phyloP scores from a whole-genome alignment of 2,329 filamentous ascomycete species.

The Colletotrichum kahawae region DNA sequence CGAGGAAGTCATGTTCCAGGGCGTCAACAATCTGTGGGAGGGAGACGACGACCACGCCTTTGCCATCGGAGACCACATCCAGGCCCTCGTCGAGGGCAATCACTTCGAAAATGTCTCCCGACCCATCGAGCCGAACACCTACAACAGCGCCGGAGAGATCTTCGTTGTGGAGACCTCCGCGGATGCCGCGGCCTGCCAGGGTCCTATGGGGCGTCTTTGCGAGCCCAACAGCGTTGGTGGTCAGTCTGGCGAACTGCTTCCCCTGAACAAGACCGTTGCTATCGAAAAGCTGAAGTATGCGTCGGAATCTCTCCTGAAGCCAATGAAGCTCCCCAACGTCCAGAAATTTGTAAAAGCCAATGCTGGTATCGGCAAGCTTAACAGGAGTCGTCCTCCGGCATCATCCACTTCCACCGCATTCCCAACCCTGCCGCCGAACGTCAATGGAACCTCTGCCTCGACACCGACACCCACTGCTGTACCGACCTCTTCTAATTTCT shows the following conservation, averaged over 20 bases:
- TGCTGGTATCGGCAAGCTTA: neutral
- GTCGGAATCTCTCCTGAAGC: neutral
- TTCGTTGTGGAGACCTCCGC: constrained; percentile 25
- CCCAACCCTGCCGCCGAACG: neutral
- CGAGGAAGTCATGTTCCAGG: neutral
- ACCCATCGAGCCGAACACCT: constrained; percentile 36
- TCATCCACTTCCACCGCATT: neutral
- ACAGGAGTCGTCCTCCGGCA: neutral
- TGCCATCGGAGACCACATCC: neutral
- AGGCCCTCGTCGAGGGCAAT: neutral
- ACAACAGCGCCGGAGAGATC: constrained; percentile 17
- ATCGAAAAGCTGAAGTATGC: neutral
- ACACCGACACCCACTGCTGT: neutral
- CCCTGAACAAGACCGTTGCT: neutral
- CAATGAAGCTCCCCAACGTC: neutral
- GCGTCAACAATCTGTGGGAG: neutral
- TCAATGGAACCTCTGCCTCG: neutral
- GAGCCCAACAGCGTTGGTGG: neutral
- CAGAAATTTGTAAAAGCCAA: neutral
- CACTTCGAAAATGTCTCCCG: constrained; percentile 33
- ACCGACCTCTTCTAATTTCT: neutral
- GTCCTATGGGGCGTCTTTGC: constrained; percentile 30
- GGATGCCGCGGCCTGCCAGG: constrained; percentile 17
- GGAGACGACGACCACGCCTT: neutral
- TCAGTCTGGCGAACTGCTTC: neutral